Conservation (phyloP, 441 rosid genomes). For the Hypseocharis bilobata region DNA sequence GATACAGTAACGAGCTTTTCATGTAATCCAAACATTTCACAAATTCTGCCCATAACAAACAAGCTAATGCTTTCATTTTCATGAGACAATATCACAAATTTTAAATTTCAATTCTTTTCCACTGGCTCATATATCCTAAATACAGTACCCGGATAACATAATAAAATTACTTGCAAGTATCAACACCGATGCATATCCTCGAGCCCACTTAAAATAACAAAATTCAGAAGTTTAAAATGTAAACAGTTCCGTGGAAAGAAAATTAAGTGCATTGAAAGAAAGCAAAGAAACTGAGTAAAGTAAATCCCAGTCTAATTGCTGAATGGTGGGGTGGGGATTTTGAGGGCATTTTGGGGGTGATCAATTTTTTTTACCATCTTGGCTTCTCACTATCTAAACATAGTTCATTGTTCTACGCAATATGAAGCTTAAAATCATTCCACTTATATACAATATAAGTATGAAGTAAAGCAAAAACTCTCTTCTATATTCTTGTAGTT, state of each 20-base stretch:
- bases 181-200: no score
- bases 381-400: background rate
- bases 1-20: background rate
- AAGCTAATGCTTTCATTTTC: background rate
- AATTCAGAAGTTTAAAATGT: background rate
- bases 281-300: background rate
- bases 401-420: background rate
- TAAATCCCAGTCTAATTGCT: background rate
- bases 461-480: no score
- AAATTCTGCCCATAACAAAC: background rate
- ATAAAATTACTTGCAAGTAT: background rate
- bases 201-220: no score
- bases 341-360: background rate
- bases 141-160: background rate
- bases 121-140: background rate
- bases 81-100: background rate
- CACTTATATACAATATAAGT: background rate
- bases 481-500: no score
- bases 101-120: background rate
- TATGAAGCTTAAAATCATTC: background rate
- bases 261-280: background rate
- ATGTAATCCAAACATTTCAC: background rate
- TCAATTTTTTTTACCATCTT: background rate
- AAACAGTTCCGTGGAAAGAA: background rate
- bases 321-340: background rate